phyloP scores from a whole-genome alignment of 2,329 filamentous ascomycete species.

The Colletotrichum paranaense region DNA sequence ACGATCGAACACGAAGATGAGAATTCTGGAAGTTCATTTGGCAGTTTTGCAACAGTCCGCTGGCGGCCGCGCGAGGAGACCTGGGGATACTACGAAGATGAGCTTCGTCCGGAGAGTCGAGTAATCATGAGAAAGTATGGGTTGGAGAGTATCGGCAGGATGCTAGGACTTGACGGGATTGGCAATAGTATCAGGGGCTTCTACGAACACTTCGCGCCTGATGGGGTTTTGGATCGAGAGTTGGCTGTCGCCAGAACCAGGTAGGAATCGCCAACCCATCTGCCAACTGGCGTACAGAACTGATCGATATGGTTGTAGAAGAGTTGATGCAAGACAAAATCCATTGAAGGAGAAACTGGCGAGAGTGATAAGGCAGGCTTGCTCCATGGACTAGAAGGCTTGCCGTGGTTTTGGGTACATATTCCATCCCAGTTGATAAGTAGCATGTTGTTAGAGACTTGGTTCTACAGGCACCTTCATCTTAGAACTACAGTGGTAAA shows the following conservation, averaged over 20 bases:
- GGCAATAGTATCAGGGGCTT: background rate
- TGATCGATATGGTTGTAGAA: background rate
- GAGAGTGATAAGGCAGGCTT: background rate
- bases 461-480: no score
- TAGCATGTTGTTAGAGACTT: no score
- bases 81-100: background rate
- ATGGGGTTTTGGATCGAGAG: background rate
- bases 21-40: background rate
- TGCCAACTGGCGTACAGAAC: background rate
- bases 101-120: background rate
- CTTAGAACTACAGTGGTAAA: no score
- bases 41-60: background rate
- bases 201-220: background rate
- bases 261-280: background rate
- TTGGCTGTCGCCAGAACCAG: background rate
- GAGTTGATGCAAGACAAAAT: background rate
- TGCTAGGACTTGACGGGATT: background rate
- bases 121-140: background rate
- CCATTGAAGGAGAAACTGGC: background rate
- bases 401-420: background rate
- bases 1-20: background rate
- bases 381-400: background rate
- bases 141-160: background rate
- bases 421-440: no score
- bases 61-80: background rate